Evolutionary conservation across 495 filamentous ascomycete species (phyloP).

Genomic region (Penicillium mononematosum): DNA sequence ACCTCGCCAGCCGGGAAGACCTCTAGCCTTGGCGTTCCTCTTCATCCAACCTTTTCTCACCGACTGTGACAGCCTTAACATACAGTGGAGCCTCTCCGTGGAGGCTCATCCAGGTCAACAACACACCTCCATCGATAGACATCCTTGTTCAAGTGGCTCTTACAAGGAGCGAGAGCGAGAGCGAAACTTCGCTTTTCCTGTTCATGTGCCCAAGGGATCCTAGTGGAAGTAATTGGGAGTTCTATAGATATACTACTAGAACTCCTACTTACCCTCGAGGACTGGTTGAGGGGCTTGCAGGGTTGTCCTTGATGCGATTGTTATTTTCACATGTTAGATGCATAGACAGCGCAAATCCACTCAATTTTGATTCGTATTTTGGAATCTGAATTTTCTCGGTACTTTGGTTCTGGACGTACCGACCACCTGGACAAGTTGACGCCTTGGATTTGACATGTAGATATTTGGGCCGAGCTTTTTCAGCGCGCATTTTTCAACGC

Average conservation of each 20-base stretch:
- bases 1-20: background rate
- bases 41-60: background rate
- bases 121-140: background rate
- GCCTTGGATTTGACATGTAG: background rate
- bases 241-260: background rate
- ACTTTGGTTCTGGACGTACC: background rate
- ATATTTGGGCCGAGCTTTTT: background rate
- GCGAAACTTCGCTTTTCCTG: background rate
- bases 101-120: background rate
- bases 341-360: background rate
- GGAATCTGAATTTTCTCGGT: background rate
- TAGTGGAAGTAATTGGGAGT: too few relatives aligned
- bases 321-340: background rate
- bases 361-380: background rate
- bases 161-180: too few relatives aligned
- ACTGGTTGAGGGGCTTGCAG: background rate
- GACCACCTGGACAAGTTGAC: background rate
- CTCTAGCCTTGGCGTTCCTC: background rate
- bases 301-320: background rate
- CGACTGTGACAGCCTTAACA: background rate
- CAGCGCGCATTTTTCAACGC: background rate
- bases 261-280: background rate
- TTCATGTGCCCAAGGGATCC: background rate
- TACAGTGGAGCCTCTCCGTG: background rate
- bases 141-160: background rate